Conservation (phyloP, 2,329 filamentous ascomycete genomes). For the Aureobasidium sp. region DNA sequence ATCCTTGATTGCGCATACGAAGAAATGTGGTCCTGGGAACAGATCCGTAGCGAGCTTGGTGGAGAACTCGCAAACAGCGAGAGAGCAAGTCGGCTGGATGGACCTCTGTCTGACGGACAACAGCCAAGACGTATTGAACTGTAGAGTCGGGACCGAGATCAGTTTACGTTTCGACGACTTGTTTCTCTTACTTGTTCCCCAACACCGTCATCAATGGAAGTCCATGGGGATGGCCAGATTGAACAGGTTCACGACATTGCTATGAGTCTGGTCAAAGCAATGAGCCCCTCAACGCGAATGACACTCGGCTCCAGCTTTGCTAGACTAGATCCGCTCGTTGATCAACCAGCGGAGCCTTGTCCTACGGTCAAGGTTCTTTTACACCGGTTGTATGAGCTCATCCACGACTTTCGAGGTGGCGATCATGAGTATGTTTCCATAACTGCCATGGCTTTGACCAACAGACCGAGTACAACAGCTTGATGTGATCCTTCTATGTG, state of each 20-base stretch:
- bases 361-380: neutral
- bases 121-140: neutral
- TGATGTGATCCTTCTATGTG: too few species aligned
- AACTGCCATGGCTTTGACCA: neutral
- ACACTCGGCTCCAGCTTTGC: conserved; percentile 12
- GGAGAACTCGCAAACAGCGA: neutral
- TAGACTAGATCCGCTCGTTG: neutral
- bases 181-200: too few species aligned
- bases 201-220: conserved; percentile 31
- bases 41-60: too few species aligned
- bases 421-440: neutral
- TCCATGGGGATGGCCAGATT: conserved; percentile 32
- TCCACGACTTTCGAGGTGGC: neutral
- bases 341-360: too few species aligned
- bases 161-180: too few species aligned
- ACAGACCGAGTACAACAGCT: neutral
- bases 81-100: neutral
- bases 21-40: neutral
- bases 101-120: neutral
- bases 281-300: conserved; percentile 16
- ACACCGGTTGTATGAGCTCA: neutral
- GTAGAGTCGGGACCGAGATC: too few species aligned
- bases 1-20: neutral
- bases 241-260: conserved; percentile 34
- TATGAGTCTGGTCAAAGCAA: conserved; percentile 19